Percentiles rank a stretch among this genome's conserved stretches.
Conservation (phyloP, 2,329 filamentous ascomycete genomes). For the Beauveria asiatica region DNA sequence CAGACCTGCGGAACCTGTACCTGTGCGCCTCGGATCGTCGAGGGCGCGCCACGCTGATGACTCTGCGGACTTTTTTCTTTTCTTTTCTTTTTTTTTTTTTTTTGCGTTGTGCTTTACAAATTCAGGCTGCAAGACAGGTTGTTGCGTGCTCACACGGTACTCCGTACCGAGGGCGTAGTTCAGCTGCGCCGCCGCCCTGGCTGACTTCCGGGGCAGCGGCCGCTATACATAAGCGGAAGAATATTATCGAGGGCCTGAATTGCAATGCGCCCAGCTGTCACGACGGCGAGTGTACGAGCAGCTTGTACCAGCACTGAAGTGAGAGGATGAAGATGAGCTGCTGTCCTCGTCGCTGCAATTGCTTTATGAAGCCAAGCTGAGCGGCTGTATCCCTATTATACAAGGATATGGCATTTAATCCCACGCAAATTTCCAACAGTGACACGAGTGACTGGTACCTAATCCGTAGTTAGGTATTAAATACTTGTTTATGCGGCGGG, state of each 20-base stretch:
- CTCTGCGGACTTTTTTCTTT: not conserved
- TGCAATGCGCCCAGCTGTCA: not conserved
- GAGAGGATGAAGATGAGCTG: not conserved
- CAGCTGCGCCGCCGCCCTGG: not conserved
- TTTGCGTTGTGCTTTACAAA: not conserved
- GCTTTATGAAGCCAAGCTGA: not conserved
- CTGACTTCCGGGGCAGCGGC: not conserved
- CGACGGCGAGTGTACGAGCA: not conserved
- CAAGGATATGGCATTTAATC: no score
- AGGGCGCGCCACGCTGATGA: not conserved
- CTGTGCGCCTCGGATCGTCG: not conserved
- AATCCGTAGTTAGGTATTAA: not conserved
- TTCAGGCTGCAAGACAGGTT: not conserved
- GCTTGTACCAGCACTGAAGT: not conserved
- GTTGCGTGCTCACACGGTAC: not conserved
- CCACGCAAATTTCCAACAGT: no score
- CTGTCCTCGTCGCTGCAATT: not conserved
- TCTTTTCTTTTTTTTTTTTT: not conserved
- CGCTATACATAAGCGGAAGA: not conserved
- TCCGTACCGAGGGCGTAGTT: not conserved
- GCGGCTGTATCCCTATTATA: not conserved
- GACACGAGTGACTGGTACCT: not conserved
- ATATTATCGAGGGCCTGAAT: not conserved
- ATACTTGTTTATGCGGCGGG: not conserved
- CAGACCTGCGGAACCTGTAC: not conserved